Conservation (phyloP, 345 rosid genomes). For the Populus tremula region DNA sequence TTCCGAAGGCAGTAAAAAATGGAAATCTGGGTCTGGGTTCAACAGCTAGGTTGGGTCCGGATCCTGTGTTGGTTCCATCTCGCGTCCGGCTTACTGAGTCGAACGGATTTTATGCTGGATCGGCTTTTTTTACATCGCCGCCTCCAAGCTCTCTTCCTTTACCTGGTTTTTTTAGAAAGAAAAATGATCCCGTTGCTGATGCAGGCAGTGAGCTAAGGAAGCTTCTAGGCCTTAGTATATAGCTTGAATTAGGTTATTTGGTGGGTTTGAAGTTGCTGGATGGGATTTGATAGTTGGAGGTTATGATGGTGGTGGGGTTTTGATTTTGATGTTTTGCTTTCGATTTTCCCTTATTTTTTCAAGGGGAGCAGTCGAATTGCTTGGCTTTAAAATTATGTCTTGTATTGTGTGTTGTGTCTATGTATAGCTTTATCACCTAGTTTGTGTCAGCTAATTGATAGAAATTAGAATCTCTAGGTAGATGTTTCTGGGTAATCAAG, state of each 20-base stretch:
- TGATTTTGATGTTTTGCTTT: constrained; percentile 23
- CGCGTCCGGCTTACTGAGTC: constrained; percentile 35
- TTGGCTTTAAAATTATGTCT: constrained; percentile 24
- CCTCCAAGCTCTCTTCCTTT: constrained; percentile 89
- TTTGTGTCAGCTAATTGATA: background rate
- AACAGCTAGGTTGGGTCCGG: constrained; percentile 36
- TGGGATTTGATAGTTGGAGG: background rate
- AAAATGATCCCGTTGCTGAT: background rate
- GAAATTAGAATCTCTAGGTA: background rate
- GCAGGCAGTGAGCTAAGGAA: constrained; percentile 45
- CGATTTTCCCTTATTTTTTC: constrained; percentile 78
- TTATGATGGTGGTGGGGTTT: background rate
- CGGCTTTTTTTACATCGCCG: constrained; percentile 72
- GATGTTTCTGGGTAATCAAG: background rate
- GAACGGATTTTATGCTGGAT: constrained; percentile 62
- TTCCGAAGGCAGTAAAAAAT: background rate
- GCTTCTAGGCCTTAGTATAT: constrained; percentile 48
- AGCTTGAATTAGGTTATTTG: background rate
- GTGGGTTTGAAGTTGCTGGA: background rate
- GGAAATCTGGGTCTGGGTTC: constrained; percentile 34
- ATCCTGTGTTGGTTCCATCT: constrained; percentile 23
- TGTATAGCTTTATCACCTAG: constrained; percentile 7
- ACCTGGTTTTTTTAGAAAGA: constrained; percentile 64
- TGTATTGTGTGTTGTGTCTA: background rate
- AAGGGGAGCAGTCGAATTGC: constrained; percentile 54